phyloP scores from a whole-genome alignment of 192 early-diverging fungal species.

The Backusella circina region DNA sequence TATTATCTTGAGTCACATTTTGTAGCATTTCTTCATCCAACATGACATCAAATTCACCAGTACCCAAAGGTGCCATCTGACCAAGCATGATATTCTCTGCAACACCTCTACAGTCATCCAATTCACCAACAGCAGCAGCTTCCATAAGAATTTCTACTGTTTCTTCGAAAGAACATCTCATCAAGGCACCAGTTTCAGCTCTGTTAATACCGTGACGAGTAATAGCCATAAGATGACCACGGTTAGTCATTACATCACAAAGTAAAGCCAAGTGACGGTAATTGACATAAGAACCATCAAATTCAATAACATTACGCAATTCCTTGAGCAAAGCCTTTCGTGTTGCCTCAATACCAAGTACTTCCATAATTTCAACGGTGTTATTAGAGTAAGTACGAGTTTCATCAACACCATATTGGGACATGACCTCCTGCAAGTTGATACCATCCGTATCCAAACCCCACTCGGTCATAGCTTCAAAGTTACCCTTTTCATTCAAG shows the following conservation, averaged over 20 bases:
- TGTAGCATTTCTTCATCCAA: slow-evolving; percentile 91
- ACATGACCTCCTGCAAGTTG: slow-evolving; percentile 85
- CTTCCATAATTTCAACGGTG: slow-evolving; percentile 85
- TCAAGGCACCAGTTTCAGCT: slow-evolving; percentile 89
- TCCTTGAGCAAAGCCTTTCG: slow-evolving; percentile 86
- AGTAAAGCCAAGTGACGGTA: slow-evolving; percentile 95
- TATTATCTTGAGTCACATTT: slow-evolving; percentile 57
- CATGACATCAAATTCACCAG: slow-evolving; percentile 90
- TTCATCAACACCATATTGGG: slow-evolving; percentile 79
- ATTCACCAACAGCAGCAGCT: slow-evolving; percentile 81
- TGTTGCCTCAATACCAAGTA: slow-evolving; percentile 97
- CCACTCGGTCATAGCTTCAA: slow-evolving; percentile 63
- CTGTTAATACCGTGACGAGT: slow-evolving; percentile 96
- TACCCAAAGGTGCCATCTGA: slow-evolving; percentile 94
- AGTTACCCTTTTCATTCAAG: slow-evolving; percentile 60
- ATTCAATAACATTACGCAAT: slow-evolving; percentile 90
- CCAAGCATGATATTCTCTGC: slow-evolving; percentile 98
- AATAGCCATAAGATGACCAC: slow-evolving; percentile 93
- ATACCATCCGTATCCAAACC: slow-evolving; percentile 92
- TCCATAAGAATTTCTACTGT: slow-evolving; percentile 98
- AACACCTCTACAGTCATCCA: slow-evolving; percentile 95
- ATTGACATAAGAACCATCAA: slow-evolving; percentile 97
- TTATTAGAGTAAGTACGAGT: slow-evolving; percentile 87
- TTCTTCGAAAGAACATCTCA: slow-evolving; percentile 97
- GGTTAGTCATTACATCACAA: slow-evolving; percentile 94